Percentiles rank a stretch among this genome's conserved stretches.
These are phyloP conservation scores for Paramecium tetraurelia DNA, from an alignment of 73 alveolate species.

Conservation along the genomic window DNA sequence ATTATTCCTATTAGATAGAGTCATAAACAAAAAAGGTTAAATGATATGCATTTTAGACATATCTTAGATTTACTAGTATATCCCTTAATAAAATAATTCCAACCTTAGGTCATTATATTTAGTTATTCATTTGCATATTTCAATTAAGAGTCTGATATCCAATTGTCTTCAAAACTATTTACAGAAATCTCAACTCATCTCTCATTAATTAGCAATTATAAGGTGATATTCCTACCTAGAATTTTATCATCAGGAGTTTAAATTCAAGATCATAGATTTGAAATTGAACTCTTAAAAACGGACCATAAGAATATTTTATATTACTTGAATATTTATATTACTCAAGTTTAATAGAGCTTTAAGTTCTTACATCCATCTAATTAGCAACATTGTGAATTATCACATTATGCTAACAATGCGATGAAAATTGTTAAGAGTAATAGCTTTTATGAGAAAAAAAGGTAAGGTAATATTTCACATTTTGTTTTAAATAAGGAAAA, in stretches of 20 bases:
- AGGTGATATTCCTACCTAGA: slow-evolving; percentile 30
- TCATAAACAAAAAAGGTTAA: slow-evolving; percentile 9
- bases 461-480: neutral
- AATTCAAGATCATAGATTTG: neutral
- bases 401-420: slow-evolving; percentile 29
- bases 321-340: neutral
- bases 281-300: neutral
- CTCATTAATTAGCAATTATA: neutral
- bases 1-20: slow-evolving; percentile 8
- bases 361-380: neutral
- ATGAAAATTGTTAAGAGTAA: slow-evolving; percentile 49
- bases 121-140: slow-evolving; percentile 50
- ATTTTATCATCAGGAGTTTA: neutral
- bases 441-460: slow-evolving; percentile 30
- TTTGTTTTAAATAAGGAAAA: neutral
- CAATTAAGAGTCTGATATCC: slow-evolving; percentile 30
- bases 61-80: slow-evolving; percentile 19
- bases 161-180: slow-evolving; percentile 23
- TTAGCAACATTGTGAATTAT: neutral
- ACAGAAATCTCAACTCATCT: slow-evolving; percentile 33
- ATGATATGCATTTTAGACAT: slow-evolving; percentile 53
- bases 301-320: neutral
- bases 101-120: slow-evolving; percentile 42
- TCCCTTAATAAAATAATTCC: slow-evolving; percentile 5
- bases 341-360: neutral